Conservation (phyloP, 139 green algal species). For the Chlamydomonas applanata region DNA sequence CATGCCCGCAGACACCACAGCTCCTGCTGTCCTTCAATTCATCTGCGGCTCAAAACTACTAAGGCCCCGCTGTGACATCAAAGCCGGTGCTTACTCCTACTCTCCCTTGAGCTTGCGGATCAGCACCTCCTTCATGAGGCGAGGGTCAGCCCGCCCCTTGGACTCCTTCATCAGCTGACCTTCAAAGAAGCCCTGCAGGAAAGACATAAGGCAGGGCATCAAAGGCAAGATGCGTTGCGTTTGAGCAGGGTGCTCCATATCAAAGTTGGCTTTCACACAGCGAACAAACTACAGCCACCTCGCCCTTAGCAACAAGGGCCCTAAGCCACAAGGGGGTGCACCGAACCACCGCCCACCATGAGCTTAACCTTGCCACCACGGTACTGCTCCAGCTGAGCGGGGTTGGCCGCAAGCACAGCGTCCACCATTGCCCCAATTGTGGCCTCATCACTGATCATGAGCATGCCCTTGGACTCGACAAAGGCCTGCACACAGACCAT, state of each 20-base stretch:
- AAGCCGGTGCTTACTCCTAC: too few relatives aligned
- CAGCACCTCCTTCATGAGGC: conserved; percentile 75
- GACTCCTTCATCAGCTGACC: conserved; percentile 87
- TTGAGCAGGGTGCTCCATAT: too few relatives aligned
- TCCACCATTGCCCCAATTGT: conserved; percentile 80
- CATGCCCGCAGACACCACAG: too few relatives aligned
- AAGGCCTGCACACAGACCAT: conserved; percentile 51
- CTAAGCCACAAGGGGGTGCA: too few relatives aligned
- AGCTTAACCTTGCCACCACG: conserved; percentile 83
- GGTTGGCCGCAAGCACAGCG: conserved; percentile 74
- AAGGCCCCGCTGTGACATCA: too few relatives aligned
- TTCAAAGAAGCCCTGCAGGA: conserved; percentile 76
- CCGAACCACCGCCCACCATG: neutral
- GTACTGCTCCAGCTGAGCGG: conserved; percentile 83
- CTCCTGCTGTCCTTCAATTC: too few relatives aligned
- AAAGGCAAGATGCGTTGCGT: too few relatives aligned
- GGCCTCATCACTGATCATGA: conserved; percentile 84
- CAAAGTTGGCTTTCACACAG: too few relatives aligned
- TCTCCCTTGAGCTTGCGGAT: neutral
- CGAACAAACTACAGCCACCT: too few relatives aligned
- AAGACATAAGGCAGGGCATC: too few relatives aligned
- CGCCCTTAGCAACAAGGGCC: too few relatives aligned
- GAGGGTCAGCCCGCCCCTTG: conserved; percentile 77
- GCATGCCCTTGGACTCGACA: conserved; percentile 68
- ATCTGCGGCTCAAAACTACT: too few relatives aligned